Percentiles rank a stretch among this genome's conserved stretches.
phyloP scores from a whole-genome alignment of 306 rosid species.

The Carpinus fangiana region DNA sequence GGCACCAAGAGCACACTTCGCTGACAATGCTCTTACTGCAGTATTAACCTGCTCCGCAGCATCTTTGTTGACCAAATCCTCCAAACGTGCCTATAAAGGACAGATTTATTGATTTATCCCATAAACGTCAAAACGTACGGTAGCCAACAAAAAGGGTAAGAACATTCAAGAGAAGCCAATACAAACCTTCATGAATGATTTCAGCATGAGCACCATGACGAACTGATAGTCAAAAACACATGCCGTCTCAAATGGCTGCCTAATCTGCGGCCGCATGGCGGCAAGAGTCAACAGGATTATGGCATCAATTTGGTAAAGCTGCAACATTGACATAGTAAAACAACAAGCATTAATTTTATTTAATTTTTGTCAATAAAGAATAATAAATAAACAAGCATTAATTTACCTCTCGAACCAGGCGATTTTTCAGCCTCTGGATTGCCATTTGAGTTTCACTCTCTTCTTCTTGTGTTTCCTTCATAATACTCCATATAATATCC shows the following conservation, averaged over 20 bases:
- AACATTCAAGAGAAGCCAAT: background rate
- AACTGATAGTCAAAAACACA: background rate
- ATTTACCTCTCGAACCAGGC: background rate
- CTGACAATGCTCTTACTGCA: background rate
- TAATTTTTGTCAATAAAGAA: no score
- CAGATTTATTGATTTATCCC: background rate
- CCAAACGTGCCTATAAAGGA: background rate
- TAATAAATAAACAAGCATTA: no score
- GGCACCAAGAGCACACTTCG: background rate
- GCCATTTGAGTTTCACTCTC: background rate
- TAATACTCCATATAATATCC: background rate
- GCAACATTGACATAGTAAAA: no score
- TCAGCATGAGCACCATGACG: background rate
- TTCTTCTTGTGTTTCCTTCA: background rate
- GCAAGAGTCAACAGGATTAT: no score
- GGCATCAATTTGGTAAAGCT: no score
- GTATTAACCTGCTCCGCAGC: background rate
- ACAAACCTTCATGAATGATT: background rate
- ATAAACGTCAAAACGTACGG: background rate
- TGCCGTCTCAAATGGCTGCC: background rate
- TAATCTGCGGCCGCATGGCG: background rate
- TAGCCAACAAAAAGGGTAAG: background rate
- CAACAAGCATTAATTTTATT: no score
- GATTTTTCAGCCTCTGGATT: background rate
- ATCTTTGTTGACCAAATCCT: background rate